A percentile compares a stretch with the other conserved stretches of the same genome.
Evolutionary conservation across 371 early-diverging fungal species (phyloP).

Genomic region (Saksenaea oblongispora): DNA sequence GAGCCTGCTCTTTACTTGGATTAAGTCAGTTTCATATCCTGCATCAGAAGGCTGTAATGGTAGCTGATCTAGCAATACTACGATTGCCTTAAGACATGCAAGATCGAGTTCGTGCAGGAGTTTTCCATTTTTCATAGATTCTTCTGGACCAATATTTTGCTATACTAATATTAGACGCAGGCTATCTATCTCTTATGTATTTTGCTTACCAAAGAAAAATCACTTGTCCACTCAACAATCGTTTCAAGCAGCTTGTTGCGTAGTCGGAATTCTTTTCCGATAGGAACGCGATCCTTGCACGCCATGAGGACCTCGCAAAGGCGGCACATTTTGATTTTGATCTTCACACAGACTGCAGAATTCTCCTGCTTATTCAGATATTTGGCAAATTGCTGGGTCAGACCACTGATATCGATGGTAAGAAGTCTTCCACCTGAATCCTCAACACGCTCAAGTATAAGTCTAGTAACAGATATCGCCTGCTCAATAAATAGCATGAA

Average conservation of each 20-base stretch:
- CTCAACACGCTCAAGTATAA: slow-evolving; percentile 82
- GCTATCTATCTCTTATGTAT: background rate
- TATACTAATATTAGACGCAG: background rate
- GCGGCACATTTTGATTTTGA: slow-evolving; percentile 86
- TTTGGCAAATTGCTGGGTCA: slow-evolving; percentile 77
- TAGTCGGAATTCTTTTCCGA: slow-evolving; percentile 86
- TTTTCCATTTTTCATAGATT: slow-evolving; percentile 54
- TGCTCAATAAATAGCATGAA: slow-evolving; percentile 90
- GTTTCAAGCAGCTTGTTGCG: slow-evolving; percentile 82
- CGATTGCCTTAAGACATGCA: slow-evolving; percentile 83
- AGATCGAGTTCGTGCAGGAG: slow-evolving; percentile 80
- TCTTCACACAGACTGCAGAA: slow-evolving; percentile 66
- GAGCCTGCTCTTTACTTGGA: slow-evolving; percentile 72
- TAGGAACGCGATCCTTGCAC: slow-evolving; percentile 77
- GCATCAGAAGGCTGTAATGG: slow-evolving; percentile 81
- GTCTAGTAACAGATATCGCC: slow-evolving; percentile 82
- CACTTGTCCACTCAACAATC: slow-evolving; percentile 88
- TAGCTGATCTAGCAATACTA: slow-evolving; percentile 75
- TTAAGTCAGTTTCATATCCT: slow-evolving; percentile 62
- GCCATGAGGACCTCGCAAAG: slow-evolving; percentile 80
- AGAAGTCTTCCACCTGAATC: slow-evolving; percentile 67
- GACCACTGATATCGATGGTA: slow-evolving; percentile 79
- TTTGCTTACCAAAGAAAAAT: slow-evolving; percentile 61
- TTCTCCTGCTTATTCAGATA: slow-evolving; percentile 78
- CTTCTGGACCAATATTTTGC: slow-evolving; percentile 47